Base-by-base conservation (phyloP, 495 filamentous ascomycete genomes). In the Pseudotulostoma volvatum region DNA sequence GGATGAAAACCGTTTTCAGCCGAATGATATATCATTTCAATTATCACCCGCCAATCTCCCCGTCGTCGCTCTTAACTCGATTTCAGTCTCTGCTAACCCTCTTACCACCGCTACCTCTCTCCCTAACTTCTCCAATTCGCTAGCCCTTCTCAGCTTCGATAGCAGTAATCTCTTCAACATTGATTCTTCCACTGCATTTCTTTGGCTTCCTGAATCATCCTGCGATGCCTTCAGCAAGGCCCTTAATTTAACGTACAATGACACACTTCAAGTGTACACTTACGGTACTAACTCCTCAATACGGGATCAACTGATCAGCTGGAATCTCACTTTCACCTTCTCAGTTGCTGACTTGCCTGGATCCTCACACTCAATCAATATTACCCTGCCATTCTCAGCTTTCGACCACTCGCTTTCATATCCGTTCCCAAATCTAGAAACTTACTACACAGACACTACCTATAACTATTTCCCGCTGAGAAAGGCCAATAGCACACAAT, bases 121-220 rank as follows among this genome's bases (percentile, higher is more conserved):
- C 7, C 34, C 34, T 9, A 16, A 3, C 34, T 36, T 36, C 19
- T 3, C 34, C 4, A 16, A 15, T 16, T 17, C 28, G 1, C 9
- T 2, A 4, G 13, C n/a, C 9, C 38, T 40, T 17, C 25, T 40
- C 11, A 17, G 33, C n/a, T n/a, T 30, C 9, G 15, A 9, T 11
- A 40, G 18, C 14, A 17, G 19, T 13, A 9, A 15, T 9, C 30
- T 31, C 32, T 40, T 70, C 18, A 53, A 69, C 37, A 76, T 84
- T 41, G 79, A 84, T 46, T 74, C 73, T 11, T 73, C 75, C 2
- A 77, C 77, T 1, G 73, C 79, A 1, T 74, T 70, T 40, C 61
- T 82, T 1, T 82, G 76, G 77, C 66, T 84, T 2, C 79, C 79
- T 2, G 50, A 55, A 21, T 48, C 53, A 9, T 64, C 75, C n/a